Percentiles rank a stretch among this genome's conserved stretches.
Conservation (phyloP, 495 filamentous ascomycete genomes). For the Aspergillus sclerotiicarbonarius region DNA sequence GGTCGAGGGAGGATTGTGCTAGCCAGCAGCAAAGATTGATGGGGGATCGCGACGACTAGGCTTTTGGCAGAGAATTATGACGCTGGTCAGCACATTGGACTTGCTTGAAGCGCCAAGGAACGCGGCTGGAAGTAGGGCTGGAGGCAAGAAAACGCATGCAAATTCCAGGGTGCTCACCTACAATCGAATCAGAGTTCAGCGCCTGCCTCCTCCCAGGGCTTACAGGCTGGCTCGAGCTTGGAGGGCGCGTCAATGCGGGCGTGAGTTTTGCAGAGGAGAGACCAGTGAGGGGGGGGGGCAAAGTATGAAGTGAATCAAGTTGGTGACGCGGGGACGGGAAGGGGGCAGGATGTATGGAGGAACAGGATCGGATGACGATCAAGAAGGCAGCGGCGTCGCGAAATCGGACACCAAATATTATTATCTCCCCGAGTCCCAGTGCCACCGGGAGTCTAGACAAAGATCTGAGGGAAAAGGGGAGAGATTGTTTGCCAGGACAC, state of each 20-base stretch:
- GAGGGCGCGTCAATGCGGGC: background rate
- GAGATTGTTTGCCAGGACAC: slow-evolving; percentile 8
- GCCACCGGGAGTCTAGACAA: slow-evolving; percentile 15
- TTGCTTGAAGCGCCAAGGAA: background rate
- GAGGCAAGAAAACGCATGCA: slow-evolving; percentile 2
- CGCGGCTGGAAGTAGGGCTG: slow-evolving; percentile 5
- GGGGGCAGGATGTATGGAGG: slow-evolving; percentile 3
- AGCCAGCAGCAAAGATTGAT: slow-evolving; percentile 21
- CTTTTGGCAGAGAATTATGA: slow-evolving; percentile 11
- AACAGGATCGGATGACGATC: background rate
- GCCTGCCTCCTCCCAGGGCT: background rate
- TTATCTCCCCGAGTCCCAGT: slow-evolving; percentile 15
- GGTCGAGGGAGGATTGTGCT: slow-evolving; percentile 20
- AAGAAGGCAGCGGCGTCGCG: background rate
- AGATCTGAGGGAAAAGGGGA: slow-evolving; percentile 17
- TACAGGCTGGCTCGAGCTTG: background rate
- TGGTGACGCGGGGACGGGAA: background rate
- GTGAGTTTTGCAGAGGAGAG: background rate
- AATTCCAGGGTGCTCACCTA: slow-evolving; percentile 10
- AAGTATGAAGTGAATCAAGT: slow-evolving; percentile 2
- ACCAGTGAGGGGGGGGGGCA: background rate
- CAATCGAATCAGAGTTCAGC: slow-evolving; percentile 1
- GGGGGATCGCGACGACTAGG: slow-evolving; percentile 9
- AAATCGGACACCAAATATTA: background rate
- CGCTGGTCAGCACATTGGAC: background rate